Evolutionary conservation across 83 land plant genomes (phyloP), one percentile per base, ranked within the genome.

Genomic region (Picea abies): DNA sequence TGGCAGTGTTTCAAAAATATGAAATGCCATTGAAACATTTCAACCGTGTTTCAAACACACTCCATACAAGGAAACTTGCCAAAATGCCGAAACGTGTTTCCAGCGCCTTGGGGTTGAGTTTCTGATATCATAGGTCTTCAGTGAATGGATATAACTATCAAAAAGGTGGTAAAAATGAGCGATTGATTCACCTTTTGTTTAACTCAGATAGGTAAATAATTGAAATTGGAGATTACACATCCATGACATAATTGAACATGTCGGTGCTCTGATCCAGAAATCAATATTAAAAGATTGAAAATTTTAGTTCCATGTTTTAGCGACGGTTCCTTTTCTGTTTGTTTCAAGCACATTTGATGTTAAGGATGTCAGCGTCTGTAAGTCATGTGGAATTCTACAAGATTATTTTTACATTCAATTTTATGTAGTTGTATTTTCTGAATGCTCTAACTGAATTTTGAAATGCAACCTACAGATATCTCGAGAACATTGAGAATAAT

Each of bases 401-500:
- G 9, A n/a, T 7, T 25, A 15, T 79, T 79, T 79, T 56, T 56
- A 56, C 58, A 56, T 56, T 56, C 58, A 56, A 56, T 12, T 16
- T 26, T 29, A 60, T 2, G 25, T 15, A 20, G n/a, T 15, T 26
- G 80, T 16, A 23, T 23, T 14, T 58, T 60, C 19, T 35, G 80
- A 60, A 5, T 26, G 20, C 19, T 79, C 23, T 79, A 20, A 6
- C 65, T 79, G 25, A 58, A 22, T 37, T 35, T 35, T 35, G 35
- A 35, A 35, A 35, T 35, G 35, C 35, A 35, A 8, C 23, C 79
- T 52, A 5, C 85, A 97, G 99, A 29, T 97, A 96, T 79, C 88
- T 97, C 82, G 90, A 96, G 72, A 90, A 87, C 75, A 82, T 92
- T 26, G 95, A 97, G 71, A 82, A 86, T 29, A 91, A 94, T 62